Base-by-base conservation (phyloP, 768 basidiomycete species). In the Pleurotus platypus region DNA sequence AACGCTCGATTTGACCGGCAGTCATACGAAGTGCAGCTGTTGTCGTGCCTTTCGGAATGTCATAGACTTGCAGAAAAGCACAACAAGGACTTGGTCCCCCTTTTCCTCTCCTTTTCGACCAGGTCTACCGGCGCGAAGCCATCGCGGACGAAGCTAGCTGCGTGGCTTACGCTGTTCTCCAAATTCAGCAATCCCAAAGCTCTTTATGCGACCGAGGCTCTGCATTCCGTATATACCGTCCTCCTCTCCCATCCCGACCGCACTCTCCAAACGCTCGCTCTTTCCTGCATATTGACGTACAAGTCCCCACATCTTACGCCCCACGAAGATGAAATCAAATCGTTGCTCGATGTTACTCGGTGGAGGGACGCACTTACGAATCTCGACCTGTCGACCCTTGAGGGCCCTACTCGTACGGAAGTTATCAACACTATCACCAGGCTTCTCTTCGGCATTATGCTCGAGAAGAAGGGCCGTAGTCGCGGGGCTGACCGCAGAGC, bases 111-210 rank as follows among this genome's bases (percentile, higher is more conserved):
- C 57, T 63, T 83, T 46, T 76, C 73, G 35, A 73, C 73, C 12
- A 70, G 76, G n/a, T 69, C 73, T 49, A 63, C 64, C 2, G 58
- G 69, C 4, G 64, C 74, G 3, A 78, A 74, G 46, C 69, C 89
- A 5, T 71, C 84, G 2, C 85, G 84, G 42, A 69, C 77, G 27
- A 88, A 86, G 65, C 80, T 97, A 8, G 72, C 72, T 13, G 77
- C 83, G 0, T 98, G 92, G 86, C 83, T 98, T 24, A 82, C 82
- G 16, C 79, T 98, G 9, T 92, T 98, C 70, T 80, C 90, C 49
- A 96, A 94, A 67, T 91, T 99, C 67, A 74, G 75, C 63, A 98
- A 98, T 66, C 96, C 95, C n/a, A 96, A 92, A 72, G 91, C 93
- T 0, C 74, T 95, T 2, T 81, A 85, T 65, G 78, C 83, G 6